Evolutionary conservation across 345 rosid genomes (phyloP).

Genomic region (Salix suchowensis): DNA sequence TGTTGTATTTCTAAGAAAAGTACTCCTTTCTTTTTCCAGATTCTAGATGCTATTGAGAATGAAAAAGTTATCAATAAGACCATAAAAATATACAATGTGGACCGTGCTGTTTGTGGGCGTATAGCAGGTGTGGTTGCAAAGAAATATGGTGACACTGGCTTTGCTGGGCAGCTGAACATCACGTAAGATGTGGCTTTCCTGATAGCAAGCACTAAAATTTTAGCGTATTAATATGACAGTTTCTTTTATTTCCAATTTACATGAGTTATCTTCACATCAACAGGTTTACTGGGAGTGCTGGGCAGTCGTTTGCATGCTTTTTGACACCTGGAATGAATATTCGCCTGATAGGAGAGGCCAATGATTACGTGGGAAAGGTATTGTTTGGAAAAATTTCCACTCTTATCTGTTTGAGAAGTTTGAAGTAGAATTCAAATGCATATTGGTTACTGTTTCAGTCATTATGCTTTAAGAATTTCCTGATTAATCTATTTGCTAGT

Average conservation of each 20-base stretch:
- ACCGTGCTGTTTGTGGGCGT: conserved; percentile 97
- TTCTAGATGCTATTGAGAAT: conserved; percentile 69
- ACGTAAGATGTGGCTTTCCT: conserved; percentile 50
- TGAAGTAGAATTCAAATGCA: not conserved
- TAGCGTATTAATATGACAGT: not conserved
- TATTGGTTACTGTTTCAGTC: not conserved
- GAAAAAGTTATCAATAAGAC: conserved; percentile 78
- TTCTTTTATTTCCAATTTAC: conserved; percentile 11
- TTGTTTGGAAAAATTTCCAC: not conserved
- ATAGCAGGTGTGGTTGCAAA: conserved; percentile 84
- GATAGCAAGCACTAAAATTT: not conserved
- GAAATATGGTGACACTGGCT: conserved; percentile 96
- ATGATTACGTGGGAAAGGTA: conserved; percentile 99
- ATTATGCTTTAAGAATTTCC: not conserved
- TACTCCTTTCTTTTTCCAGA: conserved; percentile 34
- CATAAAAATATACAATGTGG: conserved; percentile 71
- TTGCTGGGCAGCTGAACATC: conserved; percentile 93
- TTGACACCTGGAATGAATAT: conserved; percentile 96
- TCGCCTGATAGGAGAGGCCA: conserved; percentile 86
- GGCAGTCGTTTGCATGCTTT: conserved; percentile 96
- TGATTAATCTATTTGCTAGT: not conserved
- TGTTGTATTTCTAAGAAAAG: not conserved
- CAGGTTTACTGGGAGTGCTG: conserved; percentile 94
- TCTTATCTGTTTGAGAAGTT: not conserved
- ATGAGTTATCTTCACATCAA: conserved; percentile 14